These are phyloP conservation scores for Naganishia sp. DNA, from an alignment of 1,284 basidiomycete genomes.

Conservation along the genomic window DNA sequence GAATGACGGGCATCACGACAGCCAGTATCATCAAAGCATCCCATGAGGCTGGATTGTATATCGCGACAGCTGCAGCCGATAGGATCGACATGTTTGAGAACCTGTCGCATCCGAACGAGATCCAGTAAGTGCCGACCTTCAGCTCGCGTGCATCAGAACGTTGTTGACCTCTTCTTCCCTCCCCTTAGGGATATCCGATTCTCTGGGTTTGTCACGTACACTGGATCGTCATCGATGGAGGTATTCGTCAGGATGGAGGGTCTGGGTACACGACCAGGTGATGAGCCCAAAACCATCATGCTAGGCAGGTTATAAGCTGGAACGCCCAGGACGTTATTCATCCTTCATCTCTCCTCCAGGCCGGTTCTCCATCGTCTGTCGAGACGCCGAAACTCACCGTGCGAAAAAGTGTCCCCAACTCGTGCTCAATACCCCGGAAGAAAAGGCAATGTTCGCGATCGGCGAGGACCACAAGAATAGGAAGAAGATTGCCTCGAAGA, in stretches of 20 bases:
- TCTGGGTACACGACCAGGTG: conserved; percentile 54
- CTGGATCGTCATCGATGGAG: conserved; percentile 75
- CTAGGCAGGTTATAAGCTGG: conserved; percentile 58
- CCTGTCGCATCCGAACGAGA: conserved; percentile 54
- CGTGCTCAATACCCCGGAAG: conserved; percentile 63
- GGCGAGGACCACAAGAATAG: conserved; percentile 68
- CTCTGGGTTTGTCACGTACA: conserved; percentile 76
- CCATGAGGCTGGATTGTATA: conserved; percentile 68
- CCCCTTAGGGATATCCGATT: conserved; percentile 65
- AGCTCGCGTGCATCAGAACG: neutral
- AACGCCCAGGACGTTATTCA: neutral
- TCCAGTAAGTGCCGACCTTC: conserved; percentile 33
- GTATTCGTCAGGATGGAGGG: conserved; percentile 79
- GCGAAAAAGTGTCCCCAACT: conserved; percentile 69
- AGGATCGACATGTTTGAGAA: conserved; percentile 56
- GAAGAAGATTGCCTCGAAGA: conserved; percentile 60
- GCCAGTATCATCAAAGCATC: conserved; percentile 63
- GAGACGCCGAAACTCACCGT: conserved; percentile 67
- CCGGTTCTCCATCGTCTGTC: conserved; percentile 78
- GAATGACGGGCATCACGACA: conserved; percentile 21
- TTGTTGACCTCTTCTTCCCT: conserved; percentile 16
- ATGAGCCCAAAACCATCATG: conserved; percentile 63
- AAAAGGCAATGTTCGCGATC: conserved; percentile 64
- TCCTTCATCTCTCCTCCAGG: conserved; percentile 51
- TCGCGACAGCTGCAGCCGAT: conserved; percentile 79